Base-by-base conservation (phyloP, 2,329 filamentous ascomycete species). In the Venturia aucupariae region DNA sequence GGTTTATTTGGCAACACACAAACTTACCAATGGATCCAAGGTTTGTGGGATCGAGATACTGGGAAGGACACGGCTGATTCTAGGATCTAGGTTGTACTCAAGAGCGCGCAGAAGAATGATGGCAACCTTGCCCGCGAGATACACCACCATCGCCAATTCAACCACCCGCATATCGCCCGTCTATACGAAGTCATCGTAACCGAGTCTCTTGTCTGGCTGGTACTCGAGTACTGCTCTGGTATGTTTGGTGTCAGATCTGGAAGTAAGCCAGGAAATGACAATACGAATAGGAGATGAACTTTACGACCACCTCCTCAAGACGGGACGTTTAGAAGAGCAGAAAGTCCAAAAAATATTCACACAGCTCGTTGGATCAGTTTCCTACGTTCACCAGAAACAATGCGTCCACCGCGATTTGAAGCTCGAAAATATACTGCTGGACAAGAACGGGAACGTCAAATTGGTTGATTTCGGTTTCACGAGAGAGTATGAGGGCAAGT, bases 141-240 rank as follows among this genome's bases (percentile, higher is more conserved):
- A 70, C 94, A 99, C 76, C 94, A 99, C 75, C 94, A 99, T 75
- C 90, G 94, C 69, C 94, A 99, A 76, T 97, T 99, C 76, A 84
- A 96, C 68, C 94, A 99, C 73, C 94, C 94, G 27, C 94, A 99
- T 77, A 99, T 99, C 71, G 92, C 94, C 57, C 86, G 94, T 61
- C 81, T 99, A 27, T 97, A 99, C 80, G 94, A 99, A 80, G 93
- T 99, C 66, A 96, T 99, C 71, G 92, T 99, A 67, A 99, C 94
- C 1, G 94, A 99, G 77, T 87, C 81, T 61, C 77, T 97, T 75
- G 95, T 99, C 62, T 99, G 94, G 94, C 83, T 99, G 72, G 94
- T 95, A 38, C 80, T 99, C 71, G 94, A 99, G 79, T 99, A 96
- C 75, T 99, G 94, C 77, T 88, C 90, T 67, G 92, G 90, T 92